Conservation (phyloP, 2,329 filamentous ascomycete species). For the Monosporascus sp. region DNA sequence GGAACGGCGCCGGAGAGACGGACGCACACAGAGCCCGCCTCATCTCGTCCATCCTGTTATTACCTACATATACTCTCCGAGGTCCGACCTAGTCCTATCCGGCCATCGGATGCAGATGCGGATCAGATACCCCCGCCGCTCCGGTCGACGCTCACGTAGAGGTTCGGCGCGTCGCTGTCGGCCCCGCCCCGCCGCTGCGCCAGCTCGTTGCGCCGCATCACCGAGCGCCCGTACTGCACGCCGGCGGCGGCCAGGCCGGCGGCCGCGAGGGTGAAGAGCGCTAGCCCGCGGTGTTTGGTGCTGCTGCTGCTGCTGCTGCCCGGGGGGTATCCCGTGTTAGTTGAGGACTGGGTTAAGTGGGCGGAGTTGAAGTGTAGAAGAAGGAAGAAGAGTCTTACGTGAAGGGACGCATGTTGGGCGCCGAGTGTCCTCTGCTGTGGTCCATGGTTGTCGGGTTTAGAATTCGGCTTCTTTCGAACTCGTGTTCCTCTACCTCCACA, state of each 20-base stretch:
- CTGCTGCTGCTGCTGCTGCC: neutral
- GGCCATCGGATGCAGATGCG: too few species aligned
- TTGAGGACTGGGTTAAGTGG: neutral
- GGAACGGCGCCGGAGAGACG: too few species aligned
- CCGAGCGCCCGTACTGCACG: conserved; percentile 30
- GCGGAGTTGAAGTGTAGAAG: neutral
- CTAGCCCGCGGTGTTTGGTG: conserved; percentile 34
- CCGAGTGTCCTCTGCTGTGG: neutral
- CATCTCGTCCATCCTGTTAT: too few species aligned
- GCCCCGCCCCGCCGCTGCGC: conserved; percentile 31
- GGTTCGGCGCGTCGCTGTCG: conserved; percentile 25
- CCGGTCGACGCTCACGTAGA: conserved; percentile 47
- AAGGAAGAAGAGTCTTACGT: neutral
- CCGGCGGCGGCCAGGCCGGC: conserved; percentile 24
- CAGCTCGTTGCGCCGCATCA: conserved; percentile 36
- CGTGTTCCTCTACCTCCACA: too few species aligned
- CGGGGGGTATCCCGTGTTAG: neutral
- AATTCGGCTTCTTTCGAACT: too few species aligned
- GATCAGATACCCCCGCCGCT: conserved; percentile 34
- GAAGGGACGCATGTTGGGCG: neutral
- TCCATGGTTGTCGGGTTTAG: neutral
- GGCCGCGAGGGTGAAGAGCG: conserved; percentile 27
- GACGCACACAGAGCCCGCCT: too few species aligned
- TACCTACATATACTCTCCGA: too few species aligned
- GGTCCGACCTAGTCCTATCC: too few species aligned